Evolutionary conservation across 345 rosid species (phyloP).

Genomic region (Clarkia xantiana): DNA sequence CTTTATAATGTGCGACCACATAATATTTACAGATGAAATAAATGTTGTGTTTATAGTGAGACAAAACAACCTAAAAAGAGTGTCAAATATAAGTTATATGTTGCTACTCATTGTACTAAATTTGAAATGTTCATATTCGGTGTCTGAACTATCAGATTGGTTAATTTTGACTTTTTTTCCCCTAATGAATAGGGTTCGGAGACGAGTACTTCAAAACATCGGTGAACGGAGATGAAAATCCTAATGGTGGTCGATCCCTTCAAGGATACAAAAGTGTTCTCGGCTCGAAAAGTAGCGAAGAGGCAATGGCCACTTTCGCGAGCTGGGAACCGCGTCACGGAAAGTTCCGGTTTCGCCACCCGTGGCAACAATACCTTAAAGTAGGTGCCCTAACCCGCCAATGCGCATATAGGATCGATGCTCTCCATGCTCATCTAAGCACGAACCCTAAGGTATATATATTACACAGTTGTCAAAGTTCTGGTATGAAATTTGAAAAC

Average conservation of each 20-base stretch:
- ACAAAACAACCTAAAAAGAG: too few relatives aligned
- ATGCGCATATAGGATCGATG: conserved; percentile 30
- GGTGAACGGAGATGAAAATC: too few relatives aligned
- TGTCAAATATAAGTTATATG: too few relatives aligned
- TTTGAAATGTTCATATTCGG: too few relatives aligned
- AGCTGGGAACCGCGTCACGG: conserved; percentile 45
- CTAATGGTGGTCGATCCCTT: too few relatives aligned
- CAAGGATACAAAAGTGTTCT: conserved; percentile 20
- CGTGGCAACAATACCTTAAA: conserved; percentile 28
- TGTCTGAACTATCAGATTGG: conserved; percentile 12
- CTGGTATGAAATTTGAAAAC: too few relatives aligned
- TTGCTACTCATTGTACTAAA: too few relatives aligned
- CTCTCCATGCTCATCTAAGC: conserved; percentile 17
- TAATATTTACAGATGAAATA: too few relatives aligned
- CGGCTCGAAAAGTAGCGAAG: conserved; percentile 21
- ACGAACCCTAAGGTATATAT: conserved; percentile 8
- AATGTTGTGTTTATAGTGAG: too few relatives aligned
- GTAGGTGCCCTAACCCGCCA: conserved; percentile 18
- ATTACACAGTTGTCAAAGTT: too few relatives aligned
- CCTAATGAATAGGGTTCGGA: conserved; percentile 14
- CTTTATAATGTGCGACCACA: too few relatives aligned
- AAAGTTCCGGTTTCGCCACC: conserved; percentile 24
- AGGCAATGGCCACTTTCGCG: conserved; percentile 26
- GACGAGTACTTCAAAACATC: conserved; percentile 8
- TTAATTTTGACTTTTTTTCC: too few relatives aligned